Evolutionary conservation across 352 stramenopile species (phyloP).

Genomic region (Globisporangium ultimum): DNA sequence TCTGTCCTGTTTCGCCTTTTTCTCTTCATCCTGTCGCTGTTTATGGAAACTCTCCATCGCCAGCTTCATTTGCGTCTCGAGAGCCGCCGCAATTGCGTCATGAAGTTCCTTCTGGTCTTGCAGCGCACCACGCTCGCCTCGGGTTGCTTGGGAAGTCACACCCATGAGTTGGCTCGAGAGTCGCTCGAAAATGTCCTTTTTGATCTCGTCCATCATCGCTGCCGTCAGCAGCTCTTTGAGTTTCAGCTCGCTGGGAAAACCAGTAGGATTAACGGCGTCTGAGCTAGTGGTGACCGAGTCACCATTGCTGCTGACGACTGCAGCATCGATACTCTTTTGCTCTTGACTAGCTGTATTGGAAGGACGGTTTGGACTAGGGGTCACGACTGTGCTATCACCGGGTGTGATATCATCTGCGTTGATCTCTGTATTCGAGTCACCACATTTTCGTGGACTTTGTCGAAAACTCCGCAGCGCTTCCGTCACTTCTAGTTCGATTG

Average conservation of each 20-base stretch:
- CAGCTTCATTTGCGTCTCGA: slow-evolving; percentile 49
- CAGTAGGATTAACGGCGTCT: background rate
- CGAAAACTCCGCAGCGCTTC: slow-evolving; percentile 9
- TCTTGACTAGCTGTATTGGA: background rate
- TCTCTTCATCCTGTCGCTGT: slow-evolving; percentile 14
- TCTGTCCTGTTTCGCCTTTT: slow-evolving; percentile 11
- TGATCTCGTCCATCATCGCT: slow-evolving; percentile 53
- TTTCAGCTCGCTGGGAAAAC: slow-evolving; percentile 20
- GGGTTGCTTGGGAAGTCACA: background rate
- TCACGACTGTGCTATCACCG: too few relatives aligned
- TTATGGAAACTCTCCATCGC: slow-evolving; percentile 24
- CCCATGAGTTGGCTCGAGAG: slow-evolving; percentile 36
- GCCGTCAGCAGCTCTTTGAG: slow-evolving; percentile 52
- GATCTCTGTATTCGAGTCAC: too few relatives aligned
- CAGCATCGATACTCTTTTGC: background rate
- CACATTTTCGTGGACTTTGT: background rate
- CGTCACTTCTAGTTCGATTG: slow-evolving; percentile 8
- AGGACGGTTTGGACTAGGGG: background rate
- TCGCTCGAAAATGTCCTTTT: slow-evolving; percentile 57
- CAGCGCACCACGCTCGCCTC: too few relatives aligned
- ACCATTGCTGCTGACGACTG: background rate
- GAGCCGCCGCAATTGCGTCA: slow-evolving; percentile 38
- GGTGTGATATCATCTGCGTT: too few relatives aligned
- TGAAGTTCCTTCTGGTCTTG: slow-evolving; percentile 34
- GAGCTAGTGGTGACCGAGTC: background rate